Base-by-base conservation (phyloP, 2,329 filamentous ascomycete species). In the Lomentospora prolificans region DNA sequence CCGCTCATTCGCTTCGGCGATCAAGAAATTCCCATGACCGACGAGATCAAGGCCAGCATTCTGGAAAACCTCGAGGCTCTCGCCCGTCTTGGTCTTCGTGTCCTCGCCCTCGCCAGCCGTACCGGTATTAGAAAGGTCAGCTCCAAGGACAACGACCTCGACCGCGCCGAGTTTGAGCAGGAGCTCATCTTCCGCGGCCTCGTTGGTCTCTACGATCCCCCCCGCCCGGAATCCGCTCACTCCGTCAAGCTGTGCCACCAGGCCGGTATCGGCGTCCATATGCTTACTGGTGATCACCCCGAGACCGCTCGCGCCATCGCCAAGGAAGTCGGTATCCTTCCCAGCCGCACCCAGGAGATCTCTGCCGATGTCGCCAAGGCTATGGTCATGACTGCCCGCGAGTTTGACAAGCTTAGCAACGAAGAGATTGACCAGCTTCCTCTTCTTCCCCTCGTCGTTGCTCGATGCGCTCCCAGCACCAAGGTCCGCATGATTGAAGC, bases 401-500 rank as follows among this genome's bases (percentile, higher is more conserved):
- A 85, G 58, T 86, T 89, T 57, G 84, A 87, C 61, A 75, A 75
- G 30, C 69, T 87, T 5, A 74, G 75, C 0, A 81, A 87, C 46
- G 74, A 76, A 0, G 74, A 87, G 60, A 80, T 87, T 17, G 84
- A 88, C 57, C 64, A 67, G 1, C 74, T 87, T 3, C 81, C 82
- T 0, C 75, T 82, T 5, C 67, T 87, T 2, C 85, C 84, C 1
- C 70, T 87, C 2, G 85, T 87, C 2, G 81, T 87, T 39, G 84
- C 85, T 28, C 77, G 85, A n/a, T 88, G 85, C 62, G 81, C 84
- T 1, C 85, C 86, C 0, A 77, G 79, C 27, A 88, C 85, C 3
- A 89, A 89, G 64, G 84, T 87, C 10, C 78, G 84, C 46, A 88
- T 89, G 85, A 86, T 89, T 56, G 82, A 86, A 57, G 84, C 84